These are phyloP conservation scores for Lithohypha guttulata DNA, from an alignment of 2,329 filamentous ascomycete genomes.

Conservation along the genomic window DNA sequence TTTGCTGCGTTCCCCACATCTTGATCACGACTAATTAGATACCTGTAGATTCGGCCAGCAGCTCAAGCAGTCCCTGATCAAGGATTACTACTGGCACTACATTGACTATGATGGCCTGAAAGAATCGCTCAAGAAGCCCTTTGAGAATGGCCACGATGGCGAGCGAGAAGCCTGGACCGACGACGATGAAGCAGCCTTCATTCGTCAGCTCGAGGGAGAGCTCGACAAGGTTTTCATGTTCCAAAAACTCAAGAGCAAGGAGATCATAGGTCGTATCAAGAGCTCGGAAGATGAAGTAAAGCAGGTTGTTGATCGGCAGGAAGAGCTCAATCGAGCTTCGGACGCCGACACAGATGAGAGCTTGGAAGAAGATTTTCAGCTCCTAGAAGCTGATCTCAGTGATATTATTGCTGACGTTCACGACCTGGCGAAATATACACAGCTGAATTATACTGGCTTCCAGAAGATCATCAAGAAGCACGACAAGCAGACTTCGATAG, in stretches of 20 bases:
- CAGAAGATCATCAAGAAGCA: conserved; percentile 99
- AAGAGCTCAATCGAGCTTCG: conserved; percentile 40
- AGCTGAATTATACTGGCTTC: conserved; percentile 97
- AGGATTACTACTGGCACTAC: conserved; percentile 97
- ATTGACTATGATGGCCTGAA: conserved; percentile 96
- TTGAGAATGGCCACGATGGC: conserved; percentile 41
- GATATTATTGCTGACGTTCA: conserved; percentile 98
- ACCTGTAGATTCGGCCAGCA: conserved; percentile 97
- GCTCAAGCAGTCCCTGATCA: conserved; percentile 87
- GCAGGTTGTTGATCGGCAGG: conserved; percentile 68
- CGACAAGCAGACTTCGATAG: conserved; percentile 94
- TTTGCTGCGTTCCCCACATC: too few relatives aligned
- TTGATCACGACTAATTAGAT: too few relatives aligned
- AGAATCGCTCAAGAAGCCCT: conserved; percentile 66
- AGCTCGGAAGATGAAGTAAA: conserved; percentile 80
- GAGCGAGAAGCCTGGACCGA: conserved; percentile 66
- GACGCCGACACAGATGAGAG: conserved; percentile 27
- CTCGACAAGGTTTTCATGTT: conserved; percentile 97
- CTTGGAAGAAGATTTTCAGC: conserved; percentile 80
- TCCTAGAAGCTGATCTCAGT: conserved; percentile 87
- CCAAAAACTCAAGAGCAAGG: conserved; percentile 92
- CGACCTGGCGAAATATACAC: conserved; percentile 94
- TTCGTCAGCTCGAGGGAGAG: conserved; percentile 75
- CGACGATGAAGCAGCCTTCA: conserved; percentile 82
- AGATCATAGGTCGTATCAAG: conserved; percentile 84